Evolutionary conservation across 2,329 filamentous ascomycete genomes (phyloP).

Genomic region (Fusarium sp.): DNA sequence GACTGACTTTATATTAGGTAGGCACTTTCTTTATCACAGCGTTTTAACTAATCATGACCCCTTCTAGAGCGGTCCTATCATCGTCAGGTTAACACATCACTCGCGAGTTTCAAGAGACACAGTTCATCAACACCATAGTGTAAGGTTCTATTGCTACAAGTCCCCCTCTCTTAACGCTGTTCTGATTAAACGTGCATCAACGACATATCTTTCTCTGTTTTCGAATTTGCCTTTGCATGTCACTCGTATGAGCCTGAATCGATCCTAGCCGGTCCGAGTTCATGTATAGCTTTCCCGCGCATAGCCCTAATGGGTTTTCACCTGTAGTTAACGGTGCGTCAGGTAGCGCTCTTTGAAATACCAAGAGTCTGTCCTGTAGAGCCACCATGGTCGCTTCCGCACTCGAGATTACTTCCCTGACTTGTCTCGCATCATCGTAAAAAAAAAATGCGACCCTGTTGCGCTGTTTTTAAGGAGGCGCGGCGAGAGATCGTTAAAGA

Average conservation of each 20-base stretch:
- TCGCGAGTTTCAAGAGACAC: too few species aligned
- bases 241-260: background rate
- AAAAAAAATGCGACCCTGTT: background rate
- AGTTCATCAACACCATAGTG: too few species aligned
- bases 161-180: too few species aligned
- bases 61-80: too few species aligned
- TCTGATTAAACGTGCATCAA: too few species aligned
- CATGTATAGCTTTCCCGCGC: background rate
- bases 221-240: background rate
- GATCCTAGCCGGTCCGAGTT: background rate
- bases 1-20: too few species aligned
- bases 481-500: background rate
- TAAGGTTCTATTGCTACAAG: too few species aligned
- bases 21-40: too few species aligned
- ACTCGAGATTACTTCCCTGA: background rate
- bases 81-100: too few species aligned
- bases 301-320: background rate
- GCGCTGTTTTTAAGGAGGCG: background rate
- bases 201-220: background rate
- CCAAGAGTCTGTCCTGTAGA: background rate
- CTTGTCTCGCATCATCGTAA: background rate
- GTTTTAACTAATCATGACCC: too few species aligned
- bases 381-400: background rate
- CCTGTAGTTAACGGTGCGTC: background rate
- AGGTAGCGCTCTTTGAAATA: background rate